These are phyloP conservation scores for Calonectria crousiana DNA, from an alignment of 2,329 filamentous ascomycete genomes.

Conservation along the genomic window DNA sequence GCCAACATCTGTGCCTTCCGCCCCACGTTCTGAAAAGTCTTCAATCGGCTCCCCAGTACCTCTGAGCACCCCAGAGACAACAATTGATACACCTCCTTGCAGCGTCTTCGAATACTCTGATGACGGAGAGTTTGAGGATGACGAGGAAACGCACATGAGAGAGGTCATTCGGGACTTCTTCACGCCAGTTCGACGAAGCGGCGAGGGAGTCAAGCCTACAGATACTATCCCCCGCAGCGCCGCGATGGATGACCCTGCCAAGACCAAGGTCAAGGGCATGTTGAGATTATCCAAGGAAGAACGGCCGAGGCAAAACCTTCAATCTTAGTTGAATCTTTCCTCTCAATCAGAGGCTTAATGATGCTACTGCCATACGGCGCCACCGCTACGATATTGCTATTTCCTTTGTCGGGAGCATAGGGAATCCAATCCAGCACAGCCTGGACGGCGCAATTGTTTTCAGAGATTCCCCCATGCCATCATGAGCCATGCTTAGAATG, in stretches of 20 bases:
- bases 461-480: slow-evolving; percentile 17
- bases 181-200: slow-evolving; percentile 31
- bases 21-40: slow-evolving; percentile 32
- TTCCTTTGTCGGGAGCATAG: slow-evolving; percentile 12
- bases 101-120: slow-evolving; percentile 52
- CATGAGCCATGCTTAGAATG: not conserved
- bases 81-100: slow-evolving; percentile 30
- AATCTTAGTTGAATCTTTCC: slow-evolving; percentile 52
- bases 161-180: slow-evolving; percentile 40
- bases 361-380: not conserved
- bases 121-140: slow-evolving; percentile 36
- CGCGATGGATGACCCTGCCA: not conserved
- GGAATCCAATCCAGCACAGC: slow-evolving; percentile 16
- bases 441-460: slow-evolving; percentile 23
- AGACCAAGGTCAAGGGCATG: not conserved
- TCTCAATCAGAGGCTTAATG: slow-evolving; percentile 36
- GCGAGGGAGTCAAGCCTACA: slow-evolving; percentile 30
- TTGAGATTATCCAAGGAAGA: slow-evolving; percentile 41
- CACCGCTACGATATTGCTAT: not conserved
- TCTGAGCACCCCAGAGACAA: slow-evolving; percentile 24
- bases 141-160: slow-evolving; percentile 34
- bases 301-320: slow-evolving; percentile 50
- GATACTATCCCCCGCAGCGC: not conserved
- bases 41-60: slow-evolving; percentile 29
- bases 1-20: slow-evolving; percentile 2